Percentiles rank a stretch among this genome's conserved stretches.
Conservation (phyloP, 2,329 filamentous ascomycete genomes). For the Fusarium sp. region DNA sequence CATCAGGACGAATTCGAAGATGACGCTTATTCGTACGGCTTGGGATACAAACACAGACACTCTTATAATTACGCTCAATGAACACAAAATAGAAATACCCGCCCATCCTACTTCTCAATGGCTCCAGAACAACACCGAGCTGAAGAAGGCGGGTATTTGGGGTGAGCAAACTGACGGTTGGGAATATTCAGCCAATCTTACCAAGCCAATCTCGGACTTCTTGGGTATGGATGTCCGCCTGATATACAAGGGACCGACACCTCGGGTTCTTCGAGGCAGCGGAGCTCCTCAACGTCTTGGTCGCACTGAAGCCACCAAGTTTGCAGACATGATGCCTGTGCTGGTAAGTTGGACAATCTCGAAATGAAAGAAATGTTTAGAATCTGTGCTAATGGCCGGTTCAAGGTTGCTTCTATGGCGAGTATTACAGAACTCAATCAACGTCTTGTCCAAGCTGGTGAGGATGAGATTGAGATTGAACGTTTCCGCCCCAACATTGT, state of each 20-base stretch:
- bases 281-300: constrained; percentile 63
- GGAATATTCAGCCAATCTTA: constrained; percentile 61
- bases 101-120: constrained; percentile 63
- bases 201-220: constrained; percentile 62
- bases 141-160: constrained; percentile 65
- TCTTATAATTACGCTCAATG: constrained; percentile 59
- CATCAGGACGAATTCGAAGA: constrained; percentile 66
- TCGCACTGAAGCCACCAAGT: constrained; percentile 62
- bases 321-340: constrained; percentile 58
- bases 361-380: constrained; percentile 51
- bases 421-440: constrained; percentile 67
- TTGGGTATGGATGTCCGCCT: constrained; percentile 64
- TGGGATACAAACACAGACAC: constrained; percentile 50
- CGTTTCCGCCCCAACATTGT: constrained; percentile 72
- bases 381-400: constrained; percentile 63
- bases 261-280: constrained; percentile 63
- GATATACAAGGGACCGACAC: constrained; percentile 69
- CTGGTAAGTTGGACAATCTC: constrained; percentile 12
- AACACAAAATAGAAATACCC: constrained; percentile 58
- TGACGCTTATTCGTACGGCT: constrained; percentile 64
- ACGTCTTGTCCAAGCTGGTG: constrained; percentile 54
- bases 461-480: constrained; percentile 64
- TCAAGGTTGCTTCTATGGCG: constrained; percentile 62
- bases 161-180: constrained; percentile 65
- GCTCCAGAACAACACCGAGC: constrained; percentile 61